Evolutionary conservation across 176 grass and related monocot genomes (phyloP).

Genomic region (Hordeum marinum): DNA sequence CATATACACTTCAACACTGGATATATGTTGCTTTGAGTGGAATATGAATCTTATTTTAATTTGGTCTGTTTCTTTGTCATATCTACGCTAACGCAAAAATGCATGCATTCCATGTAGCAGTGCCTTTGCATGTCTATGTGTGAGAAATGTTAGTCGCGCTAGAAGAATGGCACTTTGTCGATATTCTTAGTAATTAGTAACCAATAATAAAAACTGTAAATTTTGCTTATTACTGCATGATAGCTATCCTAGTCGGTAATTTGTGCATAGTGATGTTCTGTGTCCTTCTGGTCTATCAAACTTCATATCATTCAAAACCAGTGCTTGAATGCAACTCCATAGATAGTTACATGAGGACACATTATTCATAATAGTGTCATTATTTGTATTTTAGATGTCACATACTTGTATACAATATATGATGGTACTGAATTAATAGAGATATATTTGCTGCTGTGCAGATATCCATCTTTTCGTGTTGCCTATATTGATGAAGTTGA

Average conservation of each 20-base stretch:
- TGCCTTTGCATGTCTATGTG: not conserved
- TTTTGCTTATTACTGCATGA: not conserved
- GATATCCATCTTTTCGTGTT: conserved; percentile 77
- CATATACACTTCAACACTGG: not conserved
- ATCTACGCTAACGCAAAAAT: not conserved
- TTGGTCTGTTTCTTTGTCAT: conserved; percentile 8
- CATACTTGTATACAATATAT: not conserved
- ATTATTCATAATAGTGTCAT: not conserved
- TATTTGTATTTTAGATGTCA: not conserved
- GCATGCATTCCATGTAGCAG: not conserved
- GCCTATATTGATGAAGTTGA: conserved; percentile 88
- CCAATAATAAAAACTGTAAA: not conserved
- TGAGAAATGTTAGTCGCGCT: not conserved
- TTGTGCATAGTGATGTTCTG: not conserved
- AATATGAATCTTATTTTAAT: not conserved
- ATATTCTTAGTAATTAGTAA: not conserved
- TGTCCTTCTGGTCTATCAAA: not conserved
- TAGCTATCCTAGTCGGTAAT: not conserved
- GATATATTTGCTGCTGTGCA: conserved; percentile 14
- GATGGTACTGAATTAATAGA: conserved; percentile 20
- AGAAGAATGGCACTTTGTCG: not conserved
- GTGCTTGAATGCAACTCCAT: not conserved
- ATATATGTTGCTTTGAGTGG: not conserved
- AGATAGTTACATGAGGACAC: not conserved
- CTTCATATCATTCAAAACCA: not conserved